Percentiles rank a stretch among this genome's conserved stretches.
phyloP scores from a whole-genome alignment of 495 filamentous ascomycete genomes.

The Xylaria acuta region DNA sequence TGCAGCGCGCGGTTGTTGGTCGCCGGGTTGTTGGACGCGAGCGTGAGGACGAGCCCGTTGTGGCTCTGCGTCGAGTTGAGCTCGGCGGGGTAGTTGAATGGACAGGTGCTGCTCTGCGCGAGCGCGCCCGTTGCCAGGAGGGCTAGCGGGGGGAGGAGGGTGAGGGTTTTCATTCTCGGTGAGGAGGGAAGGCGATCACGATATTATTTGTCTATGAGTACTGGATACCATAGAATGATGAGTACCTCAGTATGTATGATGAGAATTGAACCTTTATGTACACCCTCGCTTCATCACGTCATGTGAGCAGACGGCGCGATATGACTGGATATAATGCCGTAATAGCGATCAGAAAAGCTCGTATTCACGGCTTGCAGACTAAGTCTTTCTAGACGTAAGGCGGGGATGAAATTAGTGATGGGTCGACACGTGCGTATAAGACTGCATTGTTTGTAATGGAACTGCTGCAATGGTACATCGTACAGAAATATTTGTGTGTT shows the following conservation, averaged over 20 bases:
- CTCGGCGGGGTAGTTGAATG: constrained; percentile 27
- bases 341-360: constrained; percentile 13
- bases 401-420: constrained; percentile 13
- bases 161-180: not conserved
- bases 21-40: constrained; percentile 17
- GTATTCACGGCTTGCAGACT: not conserved
- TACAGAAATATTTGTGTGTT: not conserved
- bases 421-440: not conserved
- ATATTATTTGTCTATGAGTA: not conserved
- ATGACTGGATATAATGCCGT: constrained; percentile 1
- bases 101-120: constrained; percentile 28
- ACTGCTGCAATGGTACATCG: constrained; percentile 14
- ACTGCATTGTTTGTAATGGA: not conserved
- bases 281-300: not conserved
- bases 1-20: constrained; percentile 27
- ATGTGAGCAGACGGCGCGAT: not conserved
- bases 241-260: not conserved
- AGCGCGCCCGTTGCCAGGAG: constrained; percentile 20
- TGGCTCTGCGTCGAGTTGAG: constrained; percentile 20
- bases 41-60: constrained; percentile 24
- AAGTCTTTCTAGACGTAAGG: constrained; percentile 3
- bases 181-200: not conserved
- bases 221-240: not conserved
- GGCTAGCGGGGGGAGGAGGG: constrained; percentile 12
- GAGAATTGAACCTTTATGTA: constrained; percentile 9